Conservation (phyloP, 164 flowering plant species). For the Magnolia kwangsiensis region DNA sequence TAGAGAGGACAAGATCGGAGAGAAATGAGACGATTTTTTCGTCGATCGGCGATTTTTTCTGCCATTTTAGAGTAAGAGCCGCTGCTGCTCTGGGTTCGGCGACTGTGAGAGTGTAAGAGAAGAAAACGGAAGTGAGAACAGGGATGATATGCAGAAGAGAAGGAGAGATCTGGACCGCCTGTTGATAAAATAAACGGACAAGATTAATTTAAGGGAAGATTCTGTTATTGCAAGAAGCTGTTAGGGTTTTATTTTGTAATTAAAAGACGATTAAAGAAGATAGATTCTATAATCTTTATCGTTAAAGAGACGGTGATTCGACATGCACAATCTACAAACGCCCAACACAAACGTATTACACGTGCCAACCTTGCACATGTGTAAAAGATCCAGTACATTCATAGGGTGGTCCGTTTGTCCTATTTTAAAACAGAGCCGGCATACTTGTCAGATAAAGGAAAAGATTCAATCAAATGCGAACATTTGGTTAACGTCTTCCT, state of each 20-base stretch:
- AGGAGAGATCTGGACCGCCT: conserved; percentile 10
- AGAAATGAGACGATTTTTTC: neutral
- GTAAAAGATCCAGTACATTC: neutral
- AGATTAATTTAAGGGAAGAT: neutral
- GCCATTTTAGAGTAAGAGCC: conserved; percentile 12
- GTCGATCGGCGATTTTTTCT: neutral
- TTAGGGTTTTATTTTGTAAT: neutral
- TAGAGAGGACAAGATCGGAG: conserved; percentile 9
- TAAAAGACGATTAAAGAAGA: neutral
- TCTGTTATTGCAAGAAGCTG: neutral
- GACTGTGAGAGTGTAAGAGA: neutral
- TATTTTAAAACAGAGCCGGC: no score
- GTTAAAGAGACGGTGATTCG: no score
- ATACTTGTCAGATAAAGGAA: no score
- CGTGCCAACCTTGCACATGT: neutral
- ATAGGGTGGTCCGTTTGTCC: neutral
- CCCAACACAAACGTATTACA: neutral
- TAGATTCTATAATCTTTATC: neutral
- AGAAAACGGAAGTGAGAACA: conserved; percentile 1
- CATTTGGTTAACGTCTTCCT: no score
- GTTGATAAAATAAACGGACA: conserved; percentile 11
- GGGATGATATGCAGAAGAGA: conserved; percentile 5
- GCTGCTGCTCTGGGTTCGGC: neutral
- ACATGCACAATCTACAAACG: no score
- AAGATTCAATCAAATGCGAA: no score